Evolutionary conservation across 345 rosid species (phyloP).

Genomic region (Melaleuca quinquenervia): DNA sequence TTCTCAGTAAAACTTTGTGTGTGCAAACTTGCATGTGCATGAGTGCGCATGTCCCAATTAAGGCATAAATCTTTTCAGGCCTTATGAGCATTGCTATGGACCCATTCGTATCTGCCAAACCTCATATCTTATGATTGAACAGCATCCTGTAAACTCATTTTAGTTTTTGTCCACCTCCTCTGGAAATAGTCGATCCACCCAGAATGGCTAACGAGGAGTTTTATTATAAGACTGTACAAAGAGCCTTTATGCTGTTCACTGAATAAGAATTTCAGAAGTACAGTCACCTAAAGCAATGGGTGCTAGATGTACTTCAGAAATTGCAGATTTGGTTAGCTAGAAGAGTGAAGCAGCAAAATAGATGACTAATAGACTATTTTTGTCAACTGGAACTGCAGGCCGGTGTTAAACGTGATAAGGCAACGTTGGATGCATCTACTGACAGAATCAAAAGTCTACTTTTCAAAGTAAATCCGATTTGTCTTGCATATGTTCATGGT

Average conservation of each 20-base stretch:
- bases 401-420: constrained; percentile 73
- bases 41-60: background rate
- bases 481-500: background rate
- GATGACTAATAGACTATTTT: background rate
- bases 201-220: background rate
- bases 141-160: background rate
- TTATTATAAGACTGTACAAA: background rate
- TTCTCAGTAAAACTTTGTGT: background rate
- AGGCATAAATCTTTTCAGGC: background rate
- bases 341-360: constrained; percentile 5
- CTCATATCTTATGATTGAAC: background rate
- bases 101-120: background rate
- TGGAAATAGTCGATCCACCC: background rate
- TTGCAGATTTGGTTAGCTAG: background rate
- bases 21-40: background rate
- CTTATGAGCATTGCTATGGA: background rate
- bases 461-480: constrained; percentile 44
- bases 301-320: background rate
- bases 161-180: background rate
- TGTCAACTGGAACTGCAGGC: constrained; percentile 32
- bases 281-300: background rate
- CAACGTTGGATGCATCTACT: constrained; percentile 58
- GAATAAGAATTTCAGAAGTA: background rate
- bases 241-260: background rate
- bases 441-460: constrained; percentile 70